Evolutionary conservation across 768 basidiomycete genomes (phyloP).

Genomic region (Podaxis rugospora): DNA sequence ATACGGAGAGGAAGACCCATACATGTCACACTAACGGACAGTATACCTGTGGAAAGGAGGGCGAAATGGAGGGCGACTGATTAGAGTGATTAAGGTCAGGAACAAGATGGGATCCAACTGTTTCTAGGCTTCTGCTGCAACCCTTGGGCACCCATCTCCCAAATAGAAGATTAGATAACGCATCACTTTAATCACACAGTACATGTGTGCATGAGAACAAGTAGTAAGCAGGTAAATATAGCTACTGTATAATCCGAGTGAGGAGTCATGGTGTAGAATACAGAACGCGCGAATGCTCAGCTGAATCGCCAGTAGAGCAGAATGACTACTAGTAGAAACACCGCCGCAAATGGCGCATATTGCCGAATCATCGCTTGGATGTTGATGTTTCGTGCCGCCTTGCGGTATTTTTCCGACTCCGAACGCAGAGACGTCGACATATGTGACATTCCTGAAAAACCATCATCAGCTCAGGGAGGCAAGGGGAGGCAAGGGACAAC

Average conservation of each 20-base stretch:
- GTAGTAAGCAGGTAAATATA: slow-evolving; percentile 7
- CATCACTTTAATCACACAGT: slow-evolving; percentile 4
- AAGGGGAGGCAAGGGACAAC: slow-evolving; percentile 22
- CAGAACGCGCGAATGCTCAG: slow-evolving; percentile 17
- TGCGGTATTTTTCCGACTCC: slow-evolving; percentile 97
- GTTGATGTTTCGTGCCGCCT: slow-evolving; percentile 93
- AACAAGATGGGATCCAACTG: neutral
- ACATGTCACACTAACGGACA: slow-evolving; percentile 4
- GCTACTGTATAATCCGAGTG: slow-evolving; percentile 9
- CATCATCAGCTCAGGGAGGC: neutral
- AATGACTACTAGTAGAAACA: slow-evolving; percentile 74
- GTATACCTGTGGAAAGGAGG: neutral
- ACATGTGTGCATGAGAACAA: neutral
- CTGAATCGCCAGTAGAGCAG: slow-evolving; percentile 76
- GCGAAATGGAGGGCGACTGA: neutral
- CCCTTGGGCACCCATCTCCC: neutral
- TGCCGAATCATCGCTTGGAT: slow-evolving; percentile 90
- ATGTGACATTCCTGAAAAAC: slow-evolving; percentile 84
- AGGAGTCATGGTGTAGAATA: neutral
- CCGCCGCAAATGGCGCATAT: slow-evolving; percentile 88
- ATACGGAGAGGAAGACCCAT: slow-evolving; percentile 19
- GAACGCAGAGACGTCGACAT: slow-evolving; percentile 90
- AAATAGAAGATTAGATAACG: slow-evolving; percentile 11
- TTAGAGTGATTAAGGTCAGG: neutral
- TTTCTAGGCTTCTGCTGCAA: neutral